A percentile compares a stretch with the other conserved stretches of the same genome.
Conservation (phyloP, 78 protist genomes). For the Dictyostelium firmibasis region DNA sequence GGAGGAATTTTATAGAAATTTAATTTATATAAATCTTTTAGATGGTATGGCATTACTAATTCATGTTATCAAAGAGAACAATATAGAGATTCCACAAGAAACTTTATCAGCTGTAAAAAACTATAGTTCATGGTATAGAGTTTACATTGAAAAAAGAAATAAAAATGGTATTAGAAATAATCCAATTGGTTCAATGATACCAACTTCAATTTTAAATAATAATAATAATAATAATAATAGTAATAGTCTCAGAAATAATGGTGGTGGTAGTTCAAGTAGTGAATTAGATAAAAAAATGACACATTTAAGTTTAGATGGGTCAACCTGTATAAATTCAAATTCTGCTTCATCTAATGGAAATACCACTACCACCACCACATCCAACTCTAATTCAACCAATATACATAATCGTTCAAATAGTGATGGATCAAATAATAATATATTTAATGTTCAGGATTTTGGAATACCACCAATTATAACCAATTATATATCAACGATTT, state of each 20-base stretch:
- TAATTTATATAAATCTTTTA: slow-evolving; percentile 36
- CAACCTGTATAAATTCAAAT: background rate
- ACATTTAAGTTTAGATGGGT: background rate
- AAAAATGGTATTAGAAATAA: background rate
- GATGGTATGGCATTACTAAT: slow-evolving; percentile 57
- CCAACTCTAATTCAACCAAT: background rate
- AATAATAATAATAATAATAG: background rate
- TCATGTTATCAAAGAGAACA: slow-evolving; percentile 15
- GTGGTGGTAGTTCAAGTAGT: background rate
- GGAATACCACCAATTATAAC: slow-evolving; percentile 40
- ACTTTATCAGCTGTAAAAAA: slow-evolving; percentile 15
- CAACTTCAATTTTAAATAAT: background rate
- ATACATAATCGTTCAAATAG: slow-evolving; percentile 15
- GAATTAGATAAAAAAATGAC: slow-evolving; percentile 1
- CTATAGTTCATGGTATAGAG: slow-evolving; percentile 18
- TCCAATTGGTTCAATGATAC: background rate
- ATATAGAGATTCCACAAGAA: slow-evolving; percentile 20
- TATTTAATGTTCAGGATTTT: slow-evolving; percentile 30
- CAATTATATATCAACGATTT: slow-evolving; percentile 37
- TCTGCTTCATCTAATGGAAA: background rate
- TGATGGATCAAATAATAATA: slow-evolving; percentile 7
- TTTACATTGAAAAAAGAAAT: slow-evolving; percentile 9
- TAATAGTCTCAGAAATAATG: background rate
- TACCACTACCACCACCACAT: background rate
- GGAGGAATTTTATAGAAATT: slow-evolving; percentile 43